A percentile compares a stretch with the other conserved stretches of the same genome.
Evolutionary conservation across 768 basidiomycete species (phyloP).

Genomic region (Steccherinum ochraceum): DNA sequence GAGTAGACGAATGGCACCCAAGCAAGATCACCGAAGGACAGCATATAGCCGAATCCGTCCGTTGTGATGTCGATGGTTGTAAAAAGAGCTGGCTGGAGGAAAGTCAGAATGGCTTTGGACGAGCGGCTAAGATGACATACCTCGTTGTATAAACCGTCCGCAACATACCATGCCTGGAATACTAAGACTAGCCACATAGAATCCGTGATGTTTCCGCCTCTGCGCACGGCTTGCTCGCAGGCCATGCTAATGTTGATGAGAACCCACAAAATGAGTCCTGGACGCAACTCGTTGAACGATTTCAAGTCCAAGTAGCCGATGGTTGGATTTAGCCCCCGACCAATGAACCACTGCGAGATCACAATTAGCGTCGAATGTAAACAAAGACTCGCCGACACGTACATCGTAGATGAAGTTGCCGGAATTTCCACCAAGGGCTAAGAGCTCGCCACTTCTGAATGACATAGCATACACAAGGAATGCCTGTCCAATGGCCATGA

Average conservation of each 20-base stretch:
- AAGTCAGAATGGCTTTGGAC: not conserved
- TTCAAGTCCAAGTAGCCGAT: conserved; percentile 74
- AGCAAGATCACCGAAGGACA: conserved; percentile 82
- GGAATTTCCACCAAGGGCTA: conserved; percentile 91
- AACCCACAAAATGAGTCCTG: conserved; percentile 88
- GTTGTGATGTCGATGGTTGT: conserved; percentile 98
- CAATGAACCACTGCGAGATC: conserved; percentile 72
- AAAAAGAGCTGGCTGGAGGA: conserved; percentile 70
- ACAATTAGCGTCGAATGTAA: not conserved
- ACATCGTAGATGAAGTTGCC: conserved; percentile 90
- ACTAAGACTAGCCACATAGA: conserved; percentile 85
- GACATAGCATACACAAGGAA: conserved; percentile 63
- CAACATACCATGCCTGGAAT: conserved; percentile 85
- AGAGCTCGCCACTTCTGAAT: conserved; percentile 60
- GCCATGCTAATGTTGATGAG: conserved; percentile 87
- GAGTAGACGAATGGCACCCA: conserved; percentile 96
- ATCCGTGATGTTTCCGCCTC: conserved; percentile 74
- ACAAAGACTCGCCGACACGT: conserved; percentile 23
- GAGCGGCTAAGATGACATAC: conserved; percentile 32
- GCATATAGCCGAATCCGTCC: conserved; percentile 99
- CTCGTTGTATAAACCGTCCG: conserved; percentile 87
- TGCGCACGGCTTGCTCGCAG: conserved; percentile 82
- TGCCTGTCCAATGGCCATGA: conserved; percentile 76
- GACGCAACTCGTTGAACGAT: conserved; percentile 76
- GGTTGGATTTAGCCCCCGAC: conserved; percentile 90